Evolutionary conservation across 1,284 basidiomycete species (phyloP), one percentile per base, ranked within the genome.

Genomic region (Athelia psychrophila): DNA sequence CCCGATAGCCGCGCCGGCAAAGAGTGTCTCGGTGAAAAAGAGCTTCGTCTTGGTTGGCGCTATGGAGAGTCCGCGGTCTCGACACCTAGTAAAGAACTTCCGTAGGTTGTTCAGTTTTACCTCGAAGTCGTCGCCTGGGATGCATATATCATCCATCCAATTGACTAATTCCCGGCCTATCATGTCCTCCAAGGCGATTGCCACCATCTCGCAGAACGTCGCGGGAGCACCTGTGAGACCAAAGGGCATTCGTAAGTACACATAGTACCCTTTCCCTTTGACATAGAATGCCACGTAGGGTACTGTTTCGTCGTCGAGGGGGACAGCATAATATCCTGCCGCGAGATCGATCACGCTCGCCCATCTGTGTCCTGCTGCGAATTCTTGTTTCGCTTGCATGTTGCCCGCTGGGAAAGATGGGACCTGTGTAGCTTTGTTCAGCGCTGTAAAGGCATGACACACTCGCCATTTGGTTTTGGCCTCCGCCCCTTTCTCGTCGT

Each of bases 1-100:
- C 8, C 66, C 64, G 0, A 73, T 58, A 4, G 46, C 51, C 2
- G 61, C 62, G 0, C 71, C 71, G 2, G 68, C 68, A 47, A 73
- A 71, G 0, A 66, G 54, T 3, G 59, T 52, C 20, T 63, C 51
- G 0, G 58, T 55, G 51, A 59, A 52, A 54, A 67, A 67, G 1
- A 64, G 56, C 24, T 50, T 16, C 5, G 46, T 53, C 45, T 67
- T 67, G 5, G 22, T 38, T 2, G 65, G 58, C 2, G 60, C 56
- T 0, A 68, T 49, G 2, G 60, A 63, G 2, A 68, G 55, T 2
- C 51, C 47, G 1, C 47, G 4, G 23, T 61, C 59, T 5, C 57
- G 38, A 0, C 57, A 45, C 0, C 54, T 44, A 1, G 30, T 12
- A n/a, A 51, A 64, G 49, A 24, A 64, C 8, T 18, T 18, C 18